A percentile compares a stretch with the other conserved stretches of the same genome.
Evolutionary conservation across 1,139 yeast species (phyloP).

Genomic region (Yamadazyma membranifaciens): DNA sequence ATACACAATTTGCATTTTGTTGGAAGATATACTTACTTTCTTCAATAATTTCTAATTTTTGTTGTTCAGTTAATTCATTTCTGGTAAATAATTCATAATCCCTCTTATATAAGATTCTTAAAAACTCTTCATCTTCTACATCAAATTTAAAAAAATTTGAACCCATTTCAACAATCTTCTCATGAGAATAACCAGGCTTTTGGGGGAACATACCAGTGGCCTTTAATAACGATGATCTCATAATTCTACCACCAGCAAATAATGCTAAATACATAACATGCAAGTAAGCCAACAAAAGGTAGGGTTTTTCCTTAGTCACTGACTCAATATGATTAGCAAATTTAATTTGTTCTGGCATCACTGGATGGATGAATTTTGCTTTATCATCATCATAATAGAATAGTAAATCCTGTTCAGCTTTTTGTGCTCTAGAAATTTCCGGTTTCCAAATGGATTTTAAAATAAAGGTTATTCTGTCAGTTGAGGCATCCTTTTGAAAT

Average conservation of each 20-base stretch:
- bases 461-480: conserved; percentile 39
- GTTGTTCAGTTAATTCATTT: conserved; percentile 61
- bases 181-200: conserved; percentile 59
- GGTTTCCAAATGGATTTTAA: conserved; percentile 65
- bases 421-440: conserved; percentile 61
- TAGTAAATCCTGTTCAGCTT: conserved; percentile 60
- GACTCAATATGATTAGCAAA: conserved; percentile 60
- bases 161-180: conserved; percentile 59
- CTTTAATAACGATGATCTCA: conserved; percentile 64
- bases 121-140: conserved; percentile 63
- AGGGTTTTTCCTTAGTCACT: conserved; percentile 61
- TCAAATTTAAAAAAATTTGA: conserved; percentile 73
- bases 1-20: conserved; percentile 58
- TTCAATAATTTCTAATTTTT: conserved; percentile 67
- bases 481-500: conserved; percentile 28
- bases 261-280: conserved; percentile 84
- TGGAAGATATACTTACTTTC: conserved; percentile 67
- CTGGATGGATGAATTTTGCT: conserved; percentile 55
- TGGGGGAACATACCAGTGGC: conserved; percentile 77
- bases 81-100: conserved; percentile 78
- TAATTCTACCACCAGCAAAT: conserved; percentile 81
- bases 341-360: conserved; percentile 58
- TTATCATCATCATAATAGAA: conserved; percentile 60
- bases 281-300: conserved; percentile 74
- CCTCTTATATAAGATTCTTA: conserved; percentile 67